Evolutionary conservation across 257 asterid genomes (phyloP), one percentile per base, ranked within the genome.

Genomic region (Avicennia marina): DNA sequence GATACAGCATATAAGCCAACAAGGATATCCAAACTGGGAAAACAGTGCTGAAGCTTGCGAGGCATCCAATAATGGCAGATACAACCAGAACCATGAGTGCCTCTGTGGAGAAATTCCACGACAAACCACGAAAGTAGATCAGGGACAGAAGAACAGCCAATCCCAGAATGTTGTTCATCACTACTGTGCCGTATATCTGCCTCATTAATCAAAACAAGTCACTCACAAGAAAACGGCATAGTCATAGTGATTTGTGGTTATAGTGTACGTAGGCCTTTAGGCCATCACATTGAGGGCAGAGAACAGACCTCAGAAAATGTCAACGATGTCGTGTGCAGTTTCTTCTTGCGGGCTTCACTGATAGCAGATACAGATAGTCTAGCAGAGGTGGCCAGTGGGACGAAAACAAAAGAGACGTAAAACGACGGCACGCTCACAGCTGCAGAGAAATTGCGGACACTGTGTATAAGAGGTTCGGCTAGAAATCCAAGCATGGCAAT

Each of bases 131-230:
- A 12, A 67, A 76, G 67, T 53, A 79, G 21, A 72, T 60, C 25
- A 82, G 49, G 4, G 74, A 72, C 8, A 79, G 79, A 27, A 79
- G 85, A 11, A 77, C 87, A 2, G 36, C 47, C 36, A 80, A 56
- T 38, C 85, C 93, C 42, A 83, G 71, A 45, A 75, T 7, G 60
- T 80, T 80, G 77, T 80, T 83, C 76, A 68, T 69, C 75, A 78
- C 75, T 20, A 70, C 81, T 0, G 83, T 80, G 2, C 85, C 81
- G n/a, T 83, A 83, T 42, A 80, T 75, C 85, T 83, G 85, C 83
- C n/a, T n/a, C n/a, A n/a, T n/a, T n/a, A n/a, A n/a, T n/a, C n/a
- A n/a, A n/a, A n/a, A n/a, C n/a, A n/a, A n/a, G n/a, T n/a, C n/a
- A n/a, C n/a, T n/a, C n/a, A n/a, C n/a, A n/a, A n/a, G n/a, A n/a